Base-by-base conservation (phyloP, 2,329 filamentous ascomycete species). In the Moelleriella libera region DNA sequence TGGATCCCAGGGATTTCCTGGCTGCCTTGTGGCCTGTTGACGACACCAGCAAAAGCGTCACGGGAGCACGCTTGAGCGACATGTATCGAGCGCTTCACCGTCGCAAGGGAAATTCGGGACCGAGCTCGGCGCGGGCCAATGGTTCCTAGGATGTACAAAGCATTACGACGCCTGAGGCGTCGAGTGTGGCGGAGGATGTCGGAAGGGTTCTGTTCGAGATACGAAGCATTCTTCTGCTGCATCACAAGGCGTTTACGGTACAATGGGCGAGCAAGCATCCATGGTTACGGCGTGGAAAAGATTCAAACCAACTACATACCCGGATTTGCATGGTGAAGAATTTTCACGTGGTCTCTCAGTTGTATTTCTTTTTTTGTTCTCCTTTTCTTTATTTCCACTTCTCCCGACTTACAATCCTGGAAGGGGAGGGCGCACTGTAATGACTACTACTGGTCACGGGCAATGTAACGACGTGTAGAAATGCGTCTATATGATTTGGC, bases 1-100 rank as follows among this genome's bases (percentile, higher is more conserved):
- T 8, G n/a, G 31, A 21, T n/a, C 7, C 5, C 8, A 70, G 67
- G 68, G 65, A 70, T 44, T 70, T 71, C 50, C 51, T 71, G 50
- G 68, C 68, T 46, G 66, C 62, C 11, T 58, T 71, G 29, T 71
- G 68, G 68, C 68, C 68, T 5, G 68, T 71, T 14, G 68, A 70
- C 50, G 66, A 67, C 51, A 68, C 65, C 41, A 67, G 61, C 52
- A 66, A 65, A 50, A 66, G 62, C 46, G 65, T 70, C 40, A 69
- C 66, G n/a, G 68, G 68, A 45, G 56, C 63, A 45, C 61, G 68
- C 48, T 51, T 71, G 50, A 68, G 66, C 56, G 63, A 64, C 50
- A 69, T 71, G 67, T 71, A 70, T 51, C 61, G 60, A 50, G 66
- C 63, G 39, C 56, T 71, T 43, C 56, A 63, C 46, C 54, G 58